A percentile compares a stretch with the other conserved stretches of the same genome.
phyloP scores from a whole-genome alignment of 129 eudicot species.

The Calendula officinalis region DNA sequence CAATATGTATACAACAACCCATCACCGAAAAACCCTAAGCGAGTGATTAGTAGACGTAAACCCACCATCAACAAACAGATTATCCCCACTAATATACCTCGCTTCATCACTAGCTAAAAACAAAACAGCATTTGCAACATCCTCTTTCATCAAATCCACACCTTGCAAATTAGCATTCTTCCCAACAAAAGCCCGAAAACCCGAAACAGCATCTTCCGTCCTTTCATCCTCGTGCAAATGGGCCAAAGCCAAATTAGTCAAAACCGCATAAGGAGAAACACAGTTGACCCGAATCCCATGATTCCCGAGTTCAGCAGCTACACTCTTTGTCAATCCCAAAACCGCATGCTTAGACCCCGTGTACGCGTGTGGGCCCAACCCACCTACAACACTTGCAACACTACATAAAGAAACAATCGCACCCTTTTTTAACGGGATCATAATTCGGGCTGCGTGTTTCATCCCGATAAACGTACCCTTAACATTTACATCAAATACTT shows the following conservation, averaged over 20 bases:
- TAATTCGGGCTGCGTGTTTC: constrained; percentile 89
- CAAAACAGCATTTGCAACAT: constrained; percentile 80
- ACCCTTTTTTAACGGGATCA: constrained; percentile 81
- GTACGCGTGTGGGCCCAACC: constrained; percentile 81
- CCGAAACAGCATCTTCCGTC: constrained; percentile 51
- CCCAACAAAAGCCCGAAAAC: constrained; percentile 53
- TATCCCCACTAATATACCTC: constrained; percentile 72
- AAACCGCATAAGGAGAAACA: constrained; percentile 82
- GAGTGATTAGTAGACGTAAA: constrained; percentile 57
- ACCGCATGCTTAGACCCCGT: constrained; percentile 84
- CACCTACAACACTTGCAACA: constrained; percentile 58
- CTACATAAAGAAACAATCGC: constrained; percentile 59
- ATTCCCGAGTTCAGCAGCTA: constrained; percentile 86
- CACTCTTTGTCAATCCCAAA: constrained; percentile 70
- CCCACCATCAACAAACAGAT: constrained; percentile 95
- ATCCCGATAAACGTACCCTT: constrained; percentile 86
- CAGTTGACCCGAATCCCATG: constrained; percentile 87
- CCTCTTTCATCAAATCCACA: constrained; percentile 61
- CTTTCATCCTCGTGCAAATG: constrained; percentile 66
- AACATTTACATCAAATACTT: constrained; percentile 65
- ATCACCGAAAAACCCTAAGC: constrained; percentile 64
- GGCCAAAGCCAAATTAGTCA: constrained; percentile 63
- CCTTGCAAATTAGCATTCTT: constrained; percentile 73
- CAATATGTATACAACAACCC: background rate
- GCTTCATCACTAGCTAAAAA: constrained; percentile 91